Evolutionary conservation across 305 asterid species (phyloP), one percentile per base, ranked within the genome.

Genomic region (Fraxinus velutina): DNA sequence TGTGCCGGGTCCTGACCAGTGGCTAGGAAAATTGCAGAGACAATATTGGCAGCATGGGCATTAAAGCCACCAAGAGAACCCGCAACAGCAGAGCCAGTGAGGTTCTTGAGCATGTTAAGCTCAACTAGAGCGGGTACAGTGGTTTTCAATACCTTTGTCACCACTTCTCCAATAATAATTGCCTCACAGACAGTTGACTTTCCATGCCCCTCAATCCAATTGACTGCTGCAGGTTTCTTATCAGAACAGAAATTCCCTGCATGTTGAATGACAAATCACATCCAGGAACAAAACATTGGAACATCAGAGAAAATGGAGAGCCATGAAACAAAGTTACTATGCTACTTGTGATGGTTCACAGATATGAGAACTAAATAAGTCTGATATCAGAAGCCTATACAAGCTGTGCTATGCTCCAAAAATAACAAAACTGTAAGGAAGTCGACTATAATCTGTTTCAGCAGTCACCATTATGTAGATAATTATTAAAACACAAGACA

Each of bases 1-100:
- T 55, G 80, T 27, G 80, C 80, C 55, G 80, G 80, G 39, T 77
- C 80, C 73, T 77, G 80, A 10, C 80, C 80, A 4, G 80, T 77
- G 33, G 80, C 80, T 77, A 77, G 32, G 39, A 47, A 77, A 6
- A 77, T n/a, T 5, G 80, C 80, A 6, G 80, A 77, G 15, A 77
- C 73, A 32, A 77, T 77, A 55, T 77, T 77, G 44, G 72, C 72
- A 15, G 80, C 73, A 55, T 77, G 80, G 34, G 80, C 80, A 13
- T 77, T 77, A 66, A 77, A 77, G 36, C 73, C 80, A 27, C 80
- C 80, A 32, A 77, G 44, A 47, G 80, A 64, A 77, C 80, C 80
- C 8, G 80, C 80, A 47, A 77, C 42, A 17, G 80, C 80, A 24
- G 80, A 77, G 30, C 80, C 80, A 4, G 80, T 32, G n/a, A 77